Evolutionary conservation across 257 asterid species (phyloP), one percentile per base, ranked within the genome.

Genomic region (Ehretia macrophylla): DNA sequence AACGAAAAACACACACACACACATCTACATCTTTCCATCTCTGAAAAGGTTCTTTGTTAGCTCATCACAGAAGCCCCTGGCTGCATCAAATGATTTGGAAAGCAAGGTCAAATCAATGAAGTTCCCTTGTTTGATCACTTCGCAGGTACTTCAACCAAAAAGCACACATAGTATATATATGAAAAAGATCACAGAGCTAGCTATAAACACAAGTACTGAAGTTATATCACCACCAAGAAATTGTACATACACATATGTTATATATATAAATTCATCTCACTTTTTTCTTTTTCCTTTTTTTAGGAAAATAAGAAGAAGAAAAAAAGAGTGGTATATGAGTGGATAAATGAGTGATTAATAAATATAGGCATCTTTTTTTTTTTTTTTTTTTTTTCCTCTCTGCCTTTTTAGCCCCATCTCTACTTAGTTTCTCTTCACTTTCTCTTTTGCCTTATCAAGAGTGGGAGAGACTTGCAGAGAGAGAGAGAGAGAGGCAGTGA

Each of bases 91-190:
- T 79, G 82, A 76, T 81, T 82, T 83, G 76, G 72, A 81, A 73
- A 80, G 80, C 69, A 66, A 70, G 68, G 94, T 80, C 94, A 85
- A 84, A 82, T 76, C 89, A 87, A 39, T 64, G 57, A 58, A 70
- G 27, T 71, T 71, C 73, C 77, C 67, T 63, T 55, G 59, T 75
- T 76, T 81, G 71, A 79, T 75, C 80, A 49, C 58, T 71, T 76
- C 72, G 38, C 74, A 82, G 81, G 80, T 76, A 76, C 51, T 56
- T 37, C 69, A 23, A 35, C 8, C 23, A 51, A 71, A 58, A 59
- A 8, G 13, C 47, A 20, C 45, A 12, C 52, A 3, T 27, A 27
- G 35, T 27, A 1, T 27, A 27, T 18, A n/a, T 42, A 14, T 45
- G 8, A 20, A 21, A 56, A 38, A 13, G 38, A 0, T 32, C 1